These are phyloP conservation scores for Jatropha curcas DNA, from an alignment of 345 rosid species.

Conservation along the genomic window DNA sequence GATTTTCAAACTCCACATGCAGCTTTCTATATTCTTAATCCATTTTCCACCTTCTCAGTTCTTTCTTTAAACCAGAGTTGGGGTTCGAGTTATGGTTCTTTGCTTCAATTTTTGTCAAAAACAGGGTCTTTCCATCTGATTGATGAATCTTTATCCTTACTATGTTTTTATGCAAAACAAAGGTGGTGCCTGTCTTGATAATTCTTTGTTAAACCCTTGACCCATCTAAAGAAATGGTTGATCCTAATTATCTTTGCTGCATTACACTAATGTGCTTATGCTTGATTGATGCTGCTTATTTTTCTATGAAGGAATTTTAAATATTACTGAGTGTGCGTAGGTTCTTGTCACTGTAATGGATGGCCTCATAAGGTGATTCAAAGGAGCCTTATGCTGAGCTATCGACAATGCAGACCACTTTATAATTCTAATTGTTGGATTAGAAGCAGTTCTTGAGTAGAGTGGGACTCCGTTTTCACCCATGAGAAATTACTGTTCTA, in stretches of 20 bases:
- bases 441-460: slow-evolving; percentile 78
- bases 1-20: slow-evolving; percentile 94
- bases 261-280: slow-evolving; percentile 90
- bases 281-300: slow-evolving; percentile 92
- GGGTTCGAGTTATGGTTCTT: slow-evolving; percentile 56
- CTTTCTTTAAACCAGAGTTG: slow-evolving; percentile 85
- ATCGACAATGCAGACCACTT: slow-evolving; percentile 78
- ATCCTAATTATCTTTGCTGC: slow-evolving; percentile 91
- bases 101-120: slow-evolving; percentile 79
- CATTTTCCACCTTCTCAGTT: slow-evolving; percentile 97
- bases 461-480: slow-evolving; percentile 86
- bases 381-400: slow-evolving; percentile 91
- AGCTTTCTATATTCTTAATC: slow-evolving; percentile 73
- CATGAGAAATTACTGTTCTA: slow-evolving; percentile 78
- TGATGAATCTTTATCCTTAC: slow-evolving; percentile 98
- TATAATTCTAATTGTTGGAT: slow-evolving; percentile 87
- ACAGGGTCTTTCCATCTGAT: slow-evolving; percentile 82
- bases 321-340: slow-evolving; percentile 68
- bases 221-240: slow-evolving; percentile 97
- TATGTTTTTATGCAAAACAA: slow-evolving; percentile 94
- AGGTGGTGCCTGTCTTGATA: slow-evolving; percentile 94
- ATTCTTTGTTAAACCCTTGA: slow-evolving; percentile 81
- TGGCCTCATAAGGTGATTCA: slow-evolving; percentile 89
- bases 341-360: slow-evolving; percentile 85
- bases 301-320: slow-evolving; percentile 89